phyloP scores from a whole-genome alignment of 164 flowering plant species.

The Aristolochia californica region DNA sequence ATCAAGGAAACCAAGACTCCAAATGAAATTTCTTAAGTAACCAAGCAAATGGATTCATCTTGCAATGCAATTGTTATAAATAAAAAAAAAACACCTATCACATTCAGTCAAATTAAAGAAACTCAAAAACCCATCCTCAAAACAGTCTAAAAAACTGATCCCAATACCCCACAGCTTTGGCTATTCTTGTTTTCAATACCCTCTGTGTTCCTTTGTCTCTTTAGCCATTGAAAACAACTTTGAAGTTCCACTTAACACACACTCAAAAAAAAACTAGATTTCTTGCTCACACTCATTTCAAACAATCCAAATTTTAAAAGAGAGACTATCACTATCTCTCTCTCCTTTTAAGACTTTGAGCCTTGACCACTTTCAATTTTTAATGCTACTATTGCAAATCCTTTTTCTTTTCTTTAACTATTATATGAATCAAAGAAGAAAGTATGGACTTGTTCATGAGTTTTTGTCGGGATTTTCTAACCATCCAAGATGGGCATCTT shows the following conservation, averaged over 20 bases:
- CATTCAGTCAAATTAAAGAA: conserved; percentile 13
- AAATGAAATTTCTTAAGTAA: conserved; percentile 11
- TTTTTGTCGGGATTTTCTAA: no score
- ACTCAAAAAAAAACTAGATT: background rate
- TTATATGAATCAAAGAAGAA: no score
- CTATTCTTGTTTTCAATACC: conserved; percentile 3
- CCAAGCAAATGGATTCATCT: conserved; percentile 16
- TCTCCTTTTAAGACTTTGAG: no score
- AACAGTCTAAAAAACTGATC: conserved; percentile 21
- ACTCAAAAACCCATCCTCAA: background rate
- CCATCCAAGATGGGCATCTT: no score
- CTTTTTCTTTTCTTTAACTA: no score
- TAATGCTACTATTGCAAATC: no score
- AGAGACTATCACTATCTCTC: conserved; percentile 8
- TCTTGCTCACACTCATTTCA: conserved; percentile 1
- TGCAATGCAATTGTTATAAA: conserved; percentile 10
- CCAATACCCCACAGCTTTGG: conserved; percentile 11
- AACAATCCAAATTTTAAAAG: conserved; percentile 1
- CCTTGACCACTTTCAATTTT: no score
- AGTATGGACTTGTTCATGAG: no score
- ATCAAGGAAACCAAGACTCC: no score
- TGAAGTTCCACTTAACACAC: conserved; percentile 1
- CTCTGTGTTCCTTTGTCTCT: conserved; percentile 4
- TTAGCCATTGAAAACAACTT: conserved; percentile 11
- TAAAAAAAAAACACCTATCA: conserved; percentile 21